These are phyloP conservation scores for Fusarium gaditjirri DNA, from an alignment of 2,329 filamentous ascomycete genomes.

Conservation along the genomic window DNA sequence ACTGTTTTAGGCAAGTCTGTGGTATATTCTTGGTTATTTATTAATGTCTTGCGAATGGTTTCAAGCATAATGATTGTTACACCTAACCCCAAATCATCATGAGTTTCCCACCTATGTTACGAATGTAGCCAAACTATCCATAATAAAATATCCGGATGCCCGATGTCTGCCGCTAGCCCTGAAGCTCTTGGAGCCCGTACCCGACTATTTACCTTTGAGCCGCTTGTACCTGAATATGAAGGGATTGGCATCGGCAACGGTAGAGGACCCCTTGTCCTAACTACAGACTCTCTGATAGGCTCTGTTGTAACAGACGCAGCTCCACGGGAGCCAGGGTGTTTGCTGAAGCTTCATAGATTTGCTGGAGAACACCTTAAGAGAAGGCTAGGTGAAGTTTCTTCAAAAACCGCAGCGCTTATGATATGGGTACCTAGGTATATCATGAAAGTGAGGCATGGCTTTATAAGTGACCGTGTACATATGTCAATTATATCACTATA, in stretches of 20 bases:
- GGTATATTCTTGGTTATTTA: neutral
- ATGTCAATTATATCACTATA: neutral
- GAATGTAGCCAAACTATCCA: neutral
- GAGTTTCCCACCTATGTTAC: neutral
- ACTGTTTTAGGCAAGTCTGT: slow-evolving; percentile 28
- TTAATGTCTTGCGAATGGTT: neutral
- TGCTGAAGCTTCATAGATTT: neutral
- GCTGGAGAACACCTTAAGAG: neutral
- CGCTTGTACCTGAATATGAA: slow-evolving; percentile 27
- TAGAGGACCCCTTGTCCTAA: slow-evolving; percentile 26
- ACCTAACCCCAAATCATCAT: neutral
- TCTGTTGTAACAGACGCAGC: slow-evolving; percentile 29
- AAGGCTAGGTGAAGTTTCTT: neutral
- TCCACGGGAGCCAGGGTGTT: slow-evolving; percentile 11
- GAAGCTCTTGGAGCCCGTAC: neutral
- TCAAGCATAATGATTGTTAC: neutral
- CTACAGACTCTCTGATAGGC: slow-evolving; percentile 31
- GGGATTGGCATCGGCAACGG: slow-evolving; percentile 25
- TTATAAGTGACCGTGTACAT: neutral
- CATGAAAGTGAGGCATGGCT: neutral
- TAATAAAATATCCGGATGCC: neutral
- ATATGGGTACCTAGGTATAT: neutral
- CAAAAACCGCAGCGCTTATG: neutral
- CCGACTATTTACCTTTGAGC: slow-evolving; percentile 5
- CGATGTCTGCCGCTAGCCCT: slow-evolving; percentile 7